Conservation (phyloP, 352 stramenopile genomes). For the Pythium rhizo-oryzae region DNA sequence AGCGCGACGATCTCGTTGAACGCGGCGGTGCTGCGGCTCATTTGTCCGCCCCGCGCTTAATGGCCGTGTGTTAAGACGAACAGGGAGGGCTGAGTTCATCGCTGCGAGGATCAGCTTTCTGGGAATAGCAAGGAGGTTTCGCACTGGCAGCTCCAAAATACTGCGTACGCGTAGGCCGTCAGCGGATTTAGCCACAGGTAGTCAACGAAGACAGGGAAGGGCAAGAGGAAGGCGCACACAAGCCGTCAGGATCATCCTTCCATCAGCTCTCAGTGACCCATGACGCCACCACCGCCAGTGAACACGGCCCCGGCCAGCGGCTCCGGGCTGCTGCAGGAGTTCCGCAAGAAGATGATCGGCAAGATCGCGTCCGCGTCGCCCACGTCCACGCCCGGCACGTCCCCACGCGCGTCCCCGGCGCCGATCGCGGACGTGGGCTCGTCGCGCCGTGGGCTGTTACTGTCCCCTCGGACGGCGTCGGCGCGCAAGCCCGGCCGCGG, state of each 20-base stretch:
- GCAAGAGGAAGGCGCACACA: background rate
- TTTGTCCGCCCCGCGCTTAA: background rate
- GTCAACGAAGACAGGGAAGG: background rate
- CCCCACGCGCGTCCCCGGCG: background rate
- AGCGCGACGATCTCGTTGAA: conserved; percentile 70
- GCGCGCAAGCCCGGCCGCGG: background rate
- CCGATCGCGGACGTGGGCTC: background rate
- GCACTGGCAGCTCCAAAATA: conserved; percentile 7
- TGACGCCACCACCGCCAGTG: background rate
- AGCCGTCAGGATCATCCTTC: background rate
- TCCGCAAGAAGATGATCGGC: conserved; percentile 58
- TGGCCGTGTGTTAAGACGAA: background rate
- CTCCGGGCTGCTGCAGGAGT: conserved; percentile 52
- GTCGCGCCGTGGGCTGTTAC: background rate
- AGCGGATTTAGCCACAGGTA: background rate
- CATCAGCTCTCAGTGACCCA: background rate
- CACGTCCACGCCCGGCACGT: background rate
- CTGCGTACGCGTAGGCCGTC: background rate
- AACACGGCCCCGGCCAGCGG: background rate
- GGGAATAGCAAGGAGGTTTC: conserved; percentile 1
- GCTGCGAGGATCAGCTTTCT: background rate
- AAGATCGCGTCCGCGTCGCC: conserved; percentile 34
- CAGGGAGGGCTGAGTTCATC: no score
- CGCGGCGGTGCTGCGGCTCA: conserved; percentile 1
- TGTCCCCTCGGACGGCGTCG: background rate